Conservation (phyloP, 1,284 basidiomycete species). For the Cryptococcus sp. region DNA sequence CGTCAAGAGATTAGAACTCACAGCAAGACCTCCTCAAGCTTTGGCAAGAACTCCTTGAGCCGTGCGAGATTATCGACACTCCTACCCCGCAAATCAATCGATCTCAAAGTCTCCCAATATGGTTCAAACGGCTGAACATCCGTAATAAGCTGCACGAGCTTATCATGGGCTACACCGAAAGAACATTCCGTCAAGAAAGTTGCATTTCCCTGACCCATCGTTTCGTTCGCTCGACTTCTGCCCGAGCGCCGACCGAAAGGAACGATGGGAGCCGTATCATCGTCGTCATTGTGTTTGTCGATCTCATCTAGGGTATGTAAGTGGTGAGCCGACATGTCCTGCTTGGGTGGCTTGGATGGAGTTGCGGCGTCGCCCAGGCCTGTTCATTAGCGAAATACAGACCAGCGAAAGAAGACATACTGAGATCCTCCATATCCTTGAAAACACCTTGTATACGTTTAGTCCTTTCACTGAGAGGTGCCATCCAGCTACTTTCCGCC, state of each 20-base stretch:
- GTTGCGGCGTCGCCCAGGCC: constrained; percentile 51
- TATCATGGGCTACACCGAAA: constrained; percentile 86
- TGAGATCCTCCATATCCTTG: constrained; percentile 61
- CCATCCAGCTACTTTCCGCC: constrained; percentile 48
- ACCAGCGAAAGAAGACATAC: constrained; percentile 51
- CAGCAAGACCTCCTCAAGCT: constrained; percentile 61
- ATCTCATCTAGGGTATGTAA: not conserved
- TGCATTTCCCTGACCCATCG: constrained; percentile 52
- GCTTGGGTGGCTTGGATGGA: constrained; percentile 59
- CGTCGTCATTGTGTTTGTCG: constrained; percentile 11
- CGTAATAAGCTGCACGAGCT: constrained; percentile 85
- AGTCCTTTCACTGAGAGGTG: constrained; percentile 58
- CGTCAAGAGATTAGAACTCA: too few relatives aligned
- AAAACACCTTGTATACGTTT: constrained; percentile 75
- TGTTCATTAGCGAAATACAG: constrained; percentile 1
- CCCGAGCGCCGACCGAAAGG: constrained; percentile 12
- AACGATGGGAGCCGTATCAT: constrained; percentile 17
- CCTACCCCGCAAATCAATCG: constrained; percentile 73
- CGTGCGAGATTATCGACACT: constrained; percentile 83
- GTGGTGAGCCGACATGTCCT: not conserved
- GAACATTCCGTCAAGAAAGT: constrained; percentile 91
- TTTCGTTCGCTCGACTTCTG: constrained; percentile 4
- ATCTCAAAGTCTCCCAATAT: constrained; percentile 77
- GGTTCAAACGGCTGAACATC: constrained; percentile 94
- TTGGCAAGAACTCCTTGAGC: constrained; percentile 89